These are phyloP conservation scores for Cornus kousa DNA, from an alignment of 148 eudicot genomes.

Conservation along the genomic window DNA sequence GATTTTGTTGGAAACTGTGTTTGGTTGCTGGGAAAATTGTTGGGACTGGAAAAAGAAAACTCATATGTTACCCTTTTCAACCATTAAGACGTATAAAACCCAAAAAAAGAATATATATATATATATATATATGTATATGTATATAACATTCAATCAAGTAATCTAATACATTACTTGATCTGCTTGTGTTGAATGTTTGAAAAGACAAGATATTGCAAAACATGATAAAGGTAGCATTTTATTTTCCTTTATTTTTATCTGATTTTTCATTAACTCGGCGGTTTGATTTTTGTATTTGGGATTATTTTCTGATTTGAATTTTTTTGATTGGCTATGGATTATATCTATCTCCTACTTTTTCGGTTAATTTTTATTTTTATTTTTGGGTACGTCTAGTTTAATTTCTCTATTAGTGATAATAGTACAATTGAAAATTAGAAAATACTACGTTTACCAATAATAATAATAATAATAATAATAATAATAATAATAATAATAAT, in stretches of 20 bases:
- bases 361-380: too few species aligned
- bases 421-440: too few species aligned
- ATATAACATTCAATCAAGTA: background rate
- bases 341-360: background rate
- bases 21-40: constrained; percentile 6
- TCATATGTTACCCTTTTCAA: background rate
- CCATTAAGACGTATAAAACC: background rate
- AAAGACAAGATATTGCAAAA: too few species aligned
- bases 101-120: background rate
- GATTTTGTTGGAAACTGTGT: background rate
- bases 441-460: too few species aligned
- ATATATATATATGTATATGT: too few species aligned
- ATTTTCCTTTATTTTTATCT: background rate
- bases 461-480: too few species aligned
- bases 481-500: too few species aligned
- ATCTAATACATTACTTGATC: background rate
- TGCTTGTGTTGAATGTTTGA: background rate
- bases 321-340: too few species aligned
- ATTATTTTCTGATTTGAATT: background rate
- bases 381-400: too few species aligned
- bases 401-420: too few species aligned
- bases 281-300: background rate
- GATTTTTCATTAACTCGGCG: background rate
- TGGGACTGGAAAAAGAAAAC: background rate
- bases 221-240: background rate